Evolutionary conservation across 768 basidiomycete genomes (phyloP).

Genomic region (Suillus subaureus): DNA sequence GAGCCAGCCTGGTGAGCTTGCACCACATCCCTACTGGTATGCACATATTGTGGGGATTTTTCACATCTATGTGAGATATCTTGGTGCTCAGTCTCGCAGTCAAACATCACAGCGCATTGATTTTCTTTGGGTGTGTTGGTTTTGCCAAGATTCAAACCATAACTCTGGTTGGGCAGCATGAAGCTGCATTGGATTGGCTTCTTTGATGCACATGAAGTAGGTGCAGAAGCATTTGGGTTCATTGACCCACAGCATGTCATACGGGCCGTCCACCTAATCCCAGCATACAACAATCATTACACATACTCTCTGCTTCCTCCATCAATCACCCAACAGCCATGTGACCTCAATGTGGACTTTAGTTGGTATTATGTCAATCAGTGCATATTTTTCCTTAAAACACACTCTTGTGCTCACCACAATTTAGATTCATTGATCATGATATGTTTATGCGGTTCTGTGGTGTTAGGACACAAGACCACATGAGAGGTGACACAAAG

Average conservation of each 20-base stretch:
- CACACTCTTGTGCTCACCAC: background rate
- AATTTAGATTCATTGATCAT: constrained; percentile 39
- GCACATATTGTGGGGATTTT: constrained; percentile 37
- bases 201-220: constrained; percentile 26
- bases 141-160: constrained; percentile 30
- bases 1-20: background rate
- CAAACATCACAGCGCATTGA: constrained; percentile 29
- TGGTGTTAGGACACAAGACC: constrained; percentile 22
- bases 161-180: constrained; percentile 27
- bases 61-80: constrained; percentile 21
- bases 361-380: constrained; percentile 35
- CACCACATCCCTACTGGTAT: constrained; percentile 40
- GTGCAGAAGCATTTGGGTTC: constrained; percentile 46
- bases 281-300: constrained; percentile 35
- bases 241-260: constrained; percentile 44
- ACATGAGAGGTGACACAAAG: too few relatives aligned
- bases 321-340: constrained; percentile 8
- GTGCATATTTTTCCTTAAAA: constrained; percentile 25
- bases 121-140: constrained; percentile 46
- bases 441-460: constrained; percentile 33
- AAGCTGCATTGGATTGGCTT: constrained; percentile 44
- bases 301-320: constrained; percentile 17
- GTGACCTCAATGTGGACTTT: constrained; percentile 32
- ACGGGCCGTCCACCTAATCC: constrained; percentile 43
- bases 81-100: constrained; percentile 23